Base-by-base conservation (phyloP, 2,329 filamentous ascomycete species). In the Mariannaea elegans region DNA sequence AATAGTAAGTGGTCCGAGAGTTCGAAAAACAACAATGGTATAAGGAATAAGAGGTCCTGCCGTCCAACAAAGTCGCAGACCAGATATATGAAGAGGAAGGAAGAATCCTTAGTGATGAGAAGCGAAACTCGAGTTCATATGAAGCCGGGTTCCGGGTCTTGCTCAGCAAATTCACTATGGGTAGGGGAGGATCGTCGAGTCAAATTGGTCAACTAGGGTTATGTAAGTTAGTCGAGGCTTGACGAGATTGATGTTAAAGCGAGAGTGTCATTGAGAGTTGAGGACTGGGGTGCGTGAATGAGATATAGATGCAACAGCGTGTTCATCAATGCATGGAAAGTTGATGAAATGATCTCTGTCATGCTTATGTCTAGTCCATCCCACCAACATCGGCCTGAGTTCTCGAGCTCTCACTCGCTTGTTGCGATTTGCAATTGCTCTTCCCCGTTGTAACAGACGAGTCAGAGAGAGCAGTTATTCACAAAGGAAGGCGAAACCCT, bases 1-100 rank as follows among this genome's bases (percentile, higher is more conserved):
- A 42, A 27, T 55, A 48, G 44, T 32, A 39, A 14, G 31, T 16
- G 41, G 10, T 16, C 14, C 29, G 31, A 41, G 46, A 23, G 21
- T n/a, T 24, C 36, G 36, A 56, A 38, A 41, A 44, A 47, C 32
- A n/a, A 36, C 18, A 34, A 41, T 27, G 29, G 32, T 39, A 23
- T 18, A 27, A 59, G 34, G 29, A 56, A 56, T 41, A 53, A 38
- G 32, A 53, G 57, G 53, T 41, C 39, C 58, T 61, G 58, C 58
- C 53, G 49, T 58, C 19, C 36, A 47, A 48, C 53, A 53, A 49
- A 63, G 56, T 64, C 42, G 55, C 45, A 60, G 60, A 53, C 51
- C 56, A 51, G 21, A 36, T 27, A 47, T 52, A 58, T 51, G 46
- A 60, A 41, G 49, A 45, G 46, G 58, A 50, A 44, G 36, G 58